Conservation (phyloP, 805 yeast genomes). For the Zygosaccharomyces siamensis region DNA sequence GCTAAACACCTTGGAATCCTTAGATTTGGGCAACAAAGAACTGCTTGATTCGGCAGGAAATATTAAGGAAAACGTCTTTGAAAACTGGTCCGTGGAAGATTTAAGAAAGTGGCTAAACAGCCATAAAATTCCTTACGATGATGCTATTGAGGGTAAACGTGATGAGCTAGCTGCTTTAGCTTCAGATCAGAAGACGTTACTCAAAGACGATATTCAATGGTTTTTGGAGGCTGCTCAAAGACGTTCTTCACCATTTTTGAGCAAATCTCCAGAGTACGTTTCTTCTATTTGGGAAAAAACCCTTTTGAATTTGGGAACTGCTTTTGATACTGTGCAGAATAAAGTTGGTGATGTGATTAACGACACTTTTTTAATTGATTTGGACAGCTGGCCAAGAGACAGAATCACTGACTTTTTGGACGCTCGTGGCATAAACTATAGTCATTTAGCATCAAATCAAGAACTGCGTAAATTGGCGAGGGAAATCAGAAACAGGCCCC, state of each 20-base stretch:
- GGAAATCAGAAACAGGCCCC: constrained; percentile 37
- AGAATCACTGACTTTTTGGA: constrained; percentile 41
- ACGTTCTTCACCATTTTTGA: constrained; percentile 35
- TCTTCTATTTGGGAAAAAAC: constrained; percentile 27
- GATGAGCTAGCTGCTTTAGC: constrained; percentile 38
- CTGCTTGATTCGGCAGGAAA: constrained; percentile 39
- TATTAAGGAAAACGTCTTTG: constrained; percentile 42
- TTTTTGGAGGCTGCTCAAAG: constrained; percentile 34
- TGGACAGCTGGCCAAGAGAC: constrained; percentile 45
- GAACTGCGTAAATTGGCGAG: constrained; percentile 40
- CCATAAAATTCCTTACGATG: constrained; percentile 40
- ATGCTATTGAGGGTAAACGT: constrained; percentile 33
- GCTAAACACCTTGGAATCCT: constrained; percentile 37
- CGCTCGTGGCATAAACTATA: constrained; percentile 39
- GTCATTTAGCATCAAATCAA: constrained; percentile 38
- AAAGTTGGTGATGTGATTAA: constrained; percentile 37
- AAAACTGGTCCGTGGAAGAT: constrained; percentile 51
- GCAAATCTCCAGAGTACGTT: constrained; percentile 34
- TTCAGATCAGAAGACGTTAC: constrained; percentile 31
- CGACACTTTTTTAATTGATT: constrained; percentile 43
- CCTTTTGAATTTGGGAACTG: constrained; percentile 8
- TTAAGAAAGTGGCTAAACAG: constrained; percentile 49
- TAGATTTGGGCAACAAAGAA: constrained; percentile 36
- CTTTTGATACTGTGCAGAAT: constrained; percentile 19
- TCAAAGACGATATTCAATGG: constrained; percentile 39